Evolutionary conservation across 1,284 basidiomycete species (phyloP).

Genomic region (Ganoderma sp.): DNA sequence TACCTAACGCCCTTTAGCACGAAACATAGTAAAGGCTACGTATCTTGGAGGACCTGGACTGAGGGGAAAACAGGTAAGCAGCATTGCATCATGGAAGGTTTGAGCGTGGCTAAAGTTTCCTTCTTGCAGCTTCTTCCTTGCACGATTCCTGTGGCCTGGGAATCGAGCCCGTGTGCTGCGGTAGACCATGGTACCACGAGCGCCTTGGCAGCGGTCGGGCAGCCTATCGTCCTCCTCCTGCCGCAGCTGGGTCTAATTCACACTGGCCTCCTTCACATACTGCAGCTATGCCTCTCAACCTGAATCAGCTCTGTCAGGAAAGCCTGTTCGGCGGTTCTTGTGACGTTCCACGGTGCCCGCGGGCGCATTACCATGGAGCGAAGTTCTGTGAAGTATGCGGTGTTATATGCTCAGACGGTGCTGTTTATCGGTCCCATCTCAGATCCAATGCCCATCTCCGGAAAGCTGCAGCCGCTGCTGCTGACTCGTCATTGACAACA

Average conservation of each 20-base stretch:
- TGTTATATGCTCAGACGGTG: no score
- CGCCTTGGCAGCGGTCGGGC: background rate
- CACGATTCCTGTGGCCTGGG: background rate
- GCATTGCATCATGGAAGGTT: background rate
- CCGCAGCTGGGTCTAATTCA: background rate
- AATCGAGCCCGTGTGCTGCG: background rate
- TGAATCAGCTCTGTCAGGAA: background rate
- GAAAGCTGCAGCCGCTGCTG: background rate
- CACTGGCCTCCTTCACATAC: background rate
- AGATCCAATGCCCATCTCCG: constrained; percentile 19
- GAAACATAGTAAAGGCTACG: no score
- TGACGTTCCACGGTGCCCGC: background rate
- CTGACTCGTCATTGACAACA: background rate
- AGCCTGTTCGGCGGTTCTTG: background rate
- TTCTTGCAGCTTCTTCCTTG: background rate
- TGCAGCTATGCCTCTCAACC: background rate
- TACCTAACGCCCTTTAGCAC: no score
- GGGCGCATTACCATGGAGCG: constrained; percentile 11
- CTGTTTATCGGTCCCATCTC: no score
- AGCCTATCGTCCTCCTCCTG: background rate
- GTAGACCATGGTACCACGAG: background rate
- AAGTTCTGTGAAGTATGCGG: constrained; percentile 26
- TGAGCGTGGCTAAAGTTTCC: background rate
- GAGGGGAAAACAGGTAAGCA: background rate
- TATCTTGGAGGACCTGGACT: background rate